Evolutionary conservation across 208 protist genomes (phyloP).

Genomic region (Leptomonas seymouri): DNA sequence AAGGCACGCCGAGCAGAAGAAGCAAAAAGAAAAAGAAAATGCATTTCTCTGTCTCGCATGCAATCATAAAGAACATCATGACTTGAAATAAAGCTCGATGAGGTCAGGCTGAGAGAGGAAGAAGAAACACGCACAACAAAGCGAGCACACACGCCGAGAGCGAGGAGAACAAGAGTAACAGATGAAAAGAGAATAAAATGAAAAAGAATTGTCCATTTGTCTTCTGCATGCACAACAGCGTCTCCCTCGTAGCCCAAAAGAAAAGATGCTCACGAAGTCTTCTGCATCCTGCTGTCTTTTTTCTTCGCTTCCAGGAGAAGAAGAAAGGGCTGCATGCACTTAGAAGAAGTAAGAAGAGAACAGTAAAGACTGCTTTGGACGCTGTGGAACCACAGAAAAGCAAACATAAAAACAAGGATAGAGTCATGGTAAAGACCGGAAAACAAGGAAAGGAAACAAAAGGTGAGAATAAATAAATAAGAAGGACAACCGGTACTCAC

Average conservation of each 20-base stretch:
- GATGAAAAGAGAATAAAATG: constrained; percentile 2
- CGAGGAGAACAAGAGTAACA: not conserved
- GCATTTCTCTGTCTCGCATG: too few species aligned
- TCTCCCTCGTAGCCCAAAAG: not conserved
- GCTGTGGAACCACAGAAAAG: not conserved
- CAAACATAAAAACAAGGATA: not conserved
- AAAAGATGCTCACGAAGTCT: not conserved
- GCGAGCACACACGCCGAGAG: not conserved
- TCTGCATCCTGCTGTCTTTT: not conserved
- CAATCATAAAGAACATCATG: too few species aligned
- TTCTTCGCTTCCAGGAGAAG: not conserved
- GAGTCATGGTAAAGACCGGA: too few species aligned
- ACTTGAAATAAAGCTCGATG: too few species aligned
- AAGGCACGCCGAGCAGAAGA: too few species aligned
- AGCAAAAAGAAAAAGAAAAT: too few species aligned
- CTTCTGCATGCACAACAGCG: not conserved
- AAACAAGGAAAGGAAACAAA: constrained; percentile 3
- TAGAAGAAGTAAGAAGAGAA: too few species aligned
- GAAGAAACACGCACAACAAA: constrained; percentile 7
- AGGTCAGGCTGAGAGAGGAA: not conserved
- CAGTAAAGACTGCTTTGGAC: too few species aligned
- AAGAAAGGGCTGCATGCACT: too few species aligned
- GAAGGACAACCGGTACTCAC: too few species aligned
- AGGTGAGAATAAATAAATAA: too few species aligned
- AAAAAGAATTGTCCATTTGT: not conserved